A percentile compares a stretch with the other conserved stretches of the same genome.
phyloP scores from a whole-genome alignment of 2,329 filamentous ascomycete species.

The Neoascochyta sp. region DNA sequence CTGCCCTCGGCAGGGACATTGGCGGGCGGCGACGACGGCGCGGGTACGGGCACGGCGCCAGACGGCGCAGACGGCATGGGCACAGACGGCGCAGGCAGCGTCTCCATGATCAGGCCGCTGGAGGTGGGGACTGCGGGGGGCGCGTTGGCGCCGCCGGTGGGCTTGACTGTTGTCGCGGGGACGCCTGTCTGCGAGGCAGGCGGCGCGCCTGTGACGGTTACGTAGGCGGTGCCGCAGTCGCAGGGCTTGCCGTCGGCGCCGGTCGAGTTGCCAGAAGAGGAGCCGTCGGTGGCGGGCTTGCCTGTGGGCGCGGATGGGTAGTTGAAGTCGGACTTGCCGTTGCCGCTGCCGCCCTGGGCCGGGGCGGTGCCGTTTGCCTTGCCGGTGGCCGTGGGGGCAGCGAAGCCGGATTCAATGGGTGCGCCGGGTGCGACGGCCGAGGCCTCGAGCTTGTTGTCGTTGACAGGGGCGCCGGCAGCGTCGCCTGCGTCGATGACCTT shows the following conservation, averaged over 20 bases:
- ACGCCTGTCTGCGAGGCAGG: slow-evolving; percentile 14
- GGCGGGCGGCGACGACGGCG: too few relatives aligned
- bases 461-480: slow-evolving; percentile 29
- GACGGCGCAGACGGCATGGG: slow-evolving; percentile 21
- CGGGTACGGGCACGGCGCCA: slow-evolving; percentile 14
- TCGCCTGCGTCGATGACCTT: slow-evolving; percentile 39
- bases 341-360: too few relatives aligned
- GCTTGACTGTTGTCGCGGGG: too few relatives aligned
- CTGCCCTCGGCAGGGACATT: too few relatives aligned
- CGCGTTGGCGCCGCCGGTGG: too few relatives aligned
- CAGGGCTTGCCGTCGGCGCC: slow-evolving; percentile 15
- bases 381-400: slow-evolving; percentile 18
- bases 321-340: slow-evolving; percentile 10
- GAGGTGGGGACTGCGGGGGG: slow-evolving; percentile 15
- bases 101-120: slow-evolving; percentile 27
- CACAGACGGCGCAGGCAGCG: slow-evolving; percentile 20
- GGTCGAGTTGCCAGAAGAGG: slow-evolving; percentile 1
- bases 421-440: slow-evolving; percentile 23
- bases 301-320: slow-evolving; percentile 9
- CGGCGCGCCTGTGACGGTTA: slow-evolving; percentile 28
- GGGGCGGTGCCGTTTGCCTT: slow-evolving; percentile 5
- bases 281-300: slow-evolving; percentile 3
- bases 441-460: slow-evolving; percentile 19
- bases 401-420: slow-evolving; percentile 22
- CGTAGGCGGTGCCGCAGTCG: slow-evolving; percentile 25